phyloP scores from a whole-genome alignment of 106 monocot species.

The Apostasia shenzhenica region DNA sequence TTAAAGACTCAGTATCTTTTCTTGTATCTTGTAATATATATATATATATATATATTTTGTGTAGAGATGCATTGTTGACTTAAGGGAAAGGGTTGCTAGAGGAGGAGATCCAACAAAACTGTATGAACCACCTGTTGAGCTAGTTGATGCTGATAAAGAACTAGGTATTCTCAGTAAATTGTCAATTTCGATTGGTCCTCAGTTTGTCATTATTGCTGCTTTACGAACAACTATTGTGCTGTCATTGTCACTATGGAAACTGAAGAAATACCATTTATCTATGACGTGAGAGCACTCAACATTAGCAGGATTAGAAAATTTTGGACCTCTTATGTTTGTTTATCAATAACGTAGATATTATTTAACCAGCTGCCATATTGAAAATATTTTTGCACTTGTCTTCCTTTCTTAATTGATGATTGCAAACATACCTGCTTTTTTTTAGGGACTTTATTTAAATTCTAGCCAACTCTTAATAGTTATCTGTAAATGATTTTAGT shows the following conservation, averaged over 20 bases:
- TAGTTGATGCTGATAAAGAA: constrained; percentile 27
- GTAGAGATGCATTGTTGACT: constrained; percentile 66
- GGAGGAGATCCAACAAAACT: constrained; percentile 91
- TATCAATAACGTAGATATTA: background rate
- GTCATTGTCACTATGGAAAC: background rate
- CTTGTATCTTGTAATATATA: background rate
- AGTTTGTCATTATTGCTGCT: background rate
- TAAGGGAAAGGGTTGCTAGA: constrained; percentile 68
- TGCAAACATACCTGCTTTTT: no score
- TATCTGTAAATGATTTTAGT: no score
- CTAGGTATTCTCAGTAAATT: constrained; percentile 26
- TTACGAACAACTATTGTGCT: background rate
- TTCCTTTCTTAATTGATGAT: no score
- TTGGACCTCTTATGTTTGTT: background rate
- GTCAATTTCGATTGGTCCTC: no score
- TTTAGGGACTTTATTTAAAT: no score
- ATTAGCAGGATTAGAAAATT: background rate
- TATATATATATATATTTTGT: background rate
- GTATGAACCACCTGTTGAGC: constrained; percentile 59
- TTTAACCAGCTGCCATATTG: no score
- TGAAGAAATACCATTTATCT: no score
- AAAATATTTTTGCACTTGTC: no score
- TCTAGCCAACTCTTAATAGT: no score
- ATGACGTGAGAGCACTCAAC: background rate
- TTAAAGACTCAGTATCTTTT: background rate